Evolutionary conservation across 2,329 filamentous ascomycete species (phyloP), one percentile per base, ranked within the genome.

Genomic region (Aureobasidium sp.): DNA sequence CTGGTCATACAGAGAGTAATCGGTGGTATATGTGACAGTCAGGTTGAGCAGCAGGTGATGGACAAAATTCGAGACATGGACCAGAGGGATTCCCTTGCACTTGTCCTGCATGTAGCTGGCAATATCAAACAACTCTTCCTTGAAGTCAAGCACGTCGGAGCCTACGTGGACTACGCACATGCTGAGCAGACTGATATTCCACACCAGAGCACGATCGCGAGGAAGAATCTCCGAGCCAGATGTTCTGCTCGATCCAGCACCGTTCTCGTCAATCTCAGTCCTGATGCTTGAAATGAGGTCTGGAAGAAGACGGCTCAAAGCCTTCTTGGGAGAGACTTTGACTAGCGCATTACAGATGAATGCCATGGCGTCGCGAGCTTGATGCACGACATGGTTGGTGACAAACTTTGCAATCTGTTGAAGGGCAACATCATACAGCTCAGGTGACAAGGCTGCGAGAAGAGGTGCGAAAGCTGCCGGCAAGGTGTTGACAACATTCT

Each of bases 81-180:
- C 90, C 1, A 93, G 95, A 0, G 93, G 90, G 56, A 96, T 84
- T 19, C 93, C 93, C 61, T 88, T 85, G 70, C 93, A 98, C 64
- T 89, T 91, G 62, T 93, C 83, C 68, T 98, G 93, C 91, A 98
- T 97, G 71, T 91, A 97, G 52, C 86, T 78, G 11, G 91, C 90
- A 66, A 98, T 91, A 57, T 89, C 86, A 59, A 95, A 88, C 2
- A 98, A 79, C 45, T 97, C 87, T 47, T 88, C 77, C 69, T 90
- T 89, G 75, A 95, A 94, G 56, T 86, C 85, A 56, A 98, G 77
- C 12, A 97, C 88, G 60, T 93, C 88, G 59, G 85, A 83, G 29
- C 93, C 93, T 40, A 98, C 90, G 63, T 98, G 93, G 3, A 98
- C 93, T 19, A 96, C 89, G 56, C 89, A 93, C 91, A 98, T 98